Base-by-base conservation (phyloP, 176 grass and related monocot species). In the Coix lacrymajobi region DNA sequence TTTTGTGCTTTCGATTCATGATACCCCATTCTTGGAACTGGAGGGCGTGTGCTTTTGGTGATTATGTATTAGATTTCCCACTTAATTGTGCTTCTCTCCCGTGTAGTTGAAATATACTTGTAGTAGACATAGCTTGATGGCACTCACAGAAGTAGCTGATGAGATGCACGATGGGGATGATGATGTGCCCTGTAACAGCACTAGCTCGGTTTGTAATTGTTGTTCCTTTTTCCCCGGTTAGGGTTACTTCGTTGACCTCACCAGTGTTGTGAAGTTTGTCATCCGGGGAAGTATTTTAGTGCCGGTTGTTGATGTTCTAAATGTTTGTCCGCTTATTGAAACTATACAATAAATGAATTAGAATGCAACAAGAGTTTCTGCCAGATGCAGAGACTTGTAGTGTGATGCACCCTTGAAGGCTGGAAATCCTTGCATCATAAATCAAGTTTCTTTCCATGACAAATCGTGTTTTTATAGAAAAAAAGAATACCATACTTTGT, bases 51-150 rank as follows among this genome's bases (percentile, higher is more conserved):
- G 45, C 16, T 89, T 86, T 91, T 86, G 71, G 76, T 76, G 68
- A 33, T 81, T 81, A 88, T 62, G 75, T 54, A 57, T 71, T 89
- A 91, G 85, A 49, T 40, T 81, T 89, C 78, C 66, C 66, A 77
- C 83, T 82, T 58, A 1, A 44, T 72, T 44, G 64, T 73, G 79
- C 30, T 76, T 69, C 74, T 77, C 43, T 70, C 66, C 14, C 20
- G n/a, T 90, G 88, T 90, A 90, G 83, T 90, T 86, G 88, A 31
- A 85, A 72, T 86, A 90, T 90, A 86, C 82, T 52, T 82, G 66
- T 83, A 73, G 71, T 81, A 62, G 77, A 62, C 88, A 85, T 85
- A 85, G 88, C 67, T 77, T 90, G 83, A 90, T 86, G 79, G 73
- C 36, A n/a, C 66, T 85, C 63, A 77, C 64, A 86, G 72, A 76